Conservation (phyloP, 257 asterid species). For the Ilex aquifolium region DNA sequence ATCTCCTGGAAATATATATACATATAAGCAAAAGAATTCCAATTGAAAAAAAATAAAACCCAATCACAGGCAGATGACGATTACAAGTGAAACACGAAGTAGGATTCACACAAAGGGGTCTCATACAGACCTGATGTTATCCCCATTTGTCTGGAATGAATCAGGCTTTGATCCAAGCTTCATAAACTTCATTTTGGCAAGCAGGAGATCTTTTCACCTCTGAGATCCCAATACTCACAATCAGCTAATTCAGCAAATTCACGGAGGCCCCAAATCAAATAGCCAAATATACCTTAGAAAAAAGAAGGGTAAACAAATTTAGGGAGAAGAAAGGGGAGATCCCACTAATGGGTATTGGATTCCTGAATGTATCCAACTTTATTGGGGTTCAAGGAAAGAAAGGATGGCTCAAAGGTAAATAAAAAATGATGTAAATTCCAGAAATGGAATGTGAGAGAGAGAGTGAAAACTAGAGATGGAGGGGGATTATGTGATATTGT, state of each 20-base stretch:
- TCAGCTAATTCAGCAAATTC: not conserved
- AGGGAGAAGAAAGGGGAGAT: slow-evolving; percentile 2
- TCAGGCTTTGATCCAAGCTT: slow-evolving; percentile 95
- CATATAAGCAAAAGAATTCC: not conserved
- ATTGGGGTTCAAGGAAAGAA: slow-evolving; percentile 1
- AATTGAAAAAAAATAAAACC: not conserved
- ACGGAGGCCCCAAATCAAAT: not conserved
- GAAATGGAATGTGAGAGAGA: no score
- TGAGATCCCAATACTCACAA: slow-evolving; percentile 7
- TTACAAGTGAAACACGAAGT: not conserved
- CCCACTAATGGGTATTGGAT: not conserved
- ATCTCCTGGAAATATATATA: not conserved
- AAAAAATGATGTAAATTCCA: no score
- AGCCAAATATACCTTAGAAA: not conserved
- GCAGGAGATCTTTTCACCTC: slow-evolving; percentile 2
- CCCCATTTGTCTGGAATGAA: slow-evolving; percentile 77
- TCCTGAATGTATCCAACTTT: not conserved
- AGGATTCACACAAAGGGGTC: not conserved
- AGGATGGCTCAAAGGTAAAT: not conserved
- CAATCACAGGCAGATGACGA: not conserved
- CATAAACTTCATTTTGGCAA: slow-evolving; percentile 80
- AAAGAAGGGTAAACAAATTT: not conserved
- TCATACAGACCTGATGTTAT: slow-evolving; percentile 57
- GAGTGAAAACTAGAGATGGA: no score
- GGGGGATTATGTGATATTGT: not conserved